phyloP scores from a whole-genome alignment of 2,329 filamentous ascomycete genomes.

The Chaetomiaceae sp. region DNA sequence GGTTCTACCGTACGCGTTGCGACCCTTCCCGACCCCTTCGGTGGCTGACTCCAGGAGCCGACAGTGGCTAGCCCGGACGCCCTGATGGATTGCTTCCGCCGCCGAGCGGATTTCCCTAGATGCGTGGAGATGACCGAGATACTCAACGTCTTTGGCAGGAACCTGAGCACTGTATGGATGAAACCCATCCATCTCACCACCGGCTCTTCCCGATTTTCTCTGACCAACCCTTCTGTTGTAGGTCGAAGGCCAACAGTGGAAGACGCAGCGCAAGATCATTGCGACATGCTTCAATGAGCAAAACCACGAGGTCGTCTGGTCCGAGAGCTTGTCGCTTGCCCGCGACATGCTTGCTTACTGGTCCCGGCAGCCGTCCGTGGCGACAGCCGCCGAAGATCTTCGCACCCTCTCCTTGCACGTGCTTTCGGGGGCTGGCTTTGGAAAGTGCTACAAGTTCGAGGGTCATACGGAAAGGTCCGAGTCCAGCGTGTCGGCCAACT shows the following conservation, averaged over 20 bases:
- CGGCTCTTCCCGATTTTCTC: background rate
- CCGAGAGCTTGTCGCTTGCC: slow-evolving; percentile 25
- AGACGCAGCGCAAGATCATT: slow-evolving; percentile 26
- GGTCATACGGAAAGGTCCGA: slow-evolving; percentile 25
- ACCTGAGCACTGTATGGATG: slow-evolving; percentile 17
- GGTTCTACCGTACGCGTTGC: slow-evolving; percentile 18
- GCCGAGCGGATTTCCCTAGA: no score
- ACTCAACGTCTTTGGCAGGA: no score
- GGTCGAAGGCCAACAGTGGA: slow-evolving; percentile 9
- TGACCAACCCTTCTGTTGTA: background rate
- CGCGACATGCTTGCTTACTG: slow-evolving; percentile 30
- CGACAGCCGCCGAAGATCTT: slow-evolving; percentile 25
- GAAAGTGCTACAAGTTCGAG: slow-evolving; percentile 31
- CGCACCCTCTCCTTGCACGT: slow-evolving; percentile 30
- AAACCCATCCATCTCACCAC: background rate
- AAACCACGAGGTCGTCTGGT: slow-evolving; percentile 31
- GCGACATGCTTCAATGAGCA: slow-evolving; percentile 29
- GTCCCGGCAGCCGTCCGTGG: slow-evolving; percentile 22
- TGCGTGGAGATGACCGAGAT: background rate
- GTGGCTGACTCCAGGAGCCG: no score
- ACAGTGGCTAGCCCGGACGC: no score
- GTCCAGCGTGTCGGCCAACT: slow-evolving; percentile 20
- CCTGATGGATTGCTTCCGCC: no score
- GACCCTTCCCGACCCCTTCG: slow-evolving; percentile 17
- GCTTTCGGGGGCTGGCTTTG: slow-evolving; percentile 30